A percentile compares a stretch with the other conserved stretches of the same genome.
phyloP scores from a whole-genome alignment of 441 rosid genomes.

The Manihot esculenta region DNA sequence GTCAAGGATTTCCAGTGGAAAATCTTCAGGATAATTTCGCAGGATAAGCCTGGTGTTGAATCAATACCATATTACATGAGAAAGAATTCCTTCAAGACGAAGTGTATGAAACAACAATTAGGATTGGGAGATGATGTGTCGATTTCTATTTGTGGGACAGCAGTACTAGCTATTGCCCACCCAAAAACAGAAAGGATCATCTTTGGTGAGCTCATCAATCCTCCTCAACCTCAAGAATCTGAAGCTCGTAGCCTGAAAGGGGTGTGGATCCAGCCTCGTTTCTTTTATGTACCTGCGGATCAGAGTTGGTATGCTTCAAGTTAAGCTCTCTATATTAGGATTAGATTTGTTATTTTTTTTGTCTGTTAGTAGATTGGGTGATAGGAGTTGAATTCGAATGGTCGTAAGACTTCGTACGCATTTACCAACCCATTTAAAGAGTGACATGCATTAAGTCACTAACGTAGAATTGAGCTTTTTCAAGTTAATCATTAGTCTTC shows the following conservation, averaged over 20 bases:
- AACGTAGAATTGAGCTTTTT: background rate
- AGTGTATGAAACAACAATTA: background rate
- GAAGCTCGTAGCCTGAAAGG: slow-evolving; percentile 17
- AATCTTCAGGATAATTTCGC: background rate
- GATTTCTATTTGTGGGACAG: slow-evolving; percentile 28
- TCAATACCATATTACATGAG: background rate
- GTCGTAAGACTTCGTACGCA: too few relatives aligned
- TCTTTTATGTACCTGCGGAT: slow-evolving; percentile 18
- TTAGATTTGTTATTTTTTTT: background rate
- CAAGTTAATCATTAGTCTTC: background rate
- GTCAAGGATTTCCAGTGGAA: background rate
- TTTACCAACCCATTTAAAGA: too few relatives aligned
- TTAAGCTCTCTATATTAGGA: background rate
- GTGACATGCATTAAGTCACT: too few relatives aligned
- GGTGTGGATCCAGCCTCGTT: slow-evolving; percentile 37
- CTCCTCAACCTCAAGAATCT: background rate
- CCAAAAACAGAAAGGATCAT: background rate
- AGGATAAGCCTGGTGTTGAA: background rate
- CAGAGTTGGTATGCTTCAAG: slow-evolving; percentile 21
- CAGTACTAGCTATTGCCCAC: background rate
- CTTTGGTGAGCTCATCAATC: slow-evolving; percentile 9
- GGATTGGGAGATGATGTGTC: slow-evolving; percentile 14
- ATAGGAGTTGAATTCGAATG: too few relatives aligned
- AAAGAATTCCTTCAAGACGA: background rate
- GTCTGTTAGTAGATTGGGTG: too few relatives aligned